Evolutionary conservation across 306 rosid species (phyloP), one percentile per base, ranked within the genome.

Genomic region (Vigna angularis): DNA sequence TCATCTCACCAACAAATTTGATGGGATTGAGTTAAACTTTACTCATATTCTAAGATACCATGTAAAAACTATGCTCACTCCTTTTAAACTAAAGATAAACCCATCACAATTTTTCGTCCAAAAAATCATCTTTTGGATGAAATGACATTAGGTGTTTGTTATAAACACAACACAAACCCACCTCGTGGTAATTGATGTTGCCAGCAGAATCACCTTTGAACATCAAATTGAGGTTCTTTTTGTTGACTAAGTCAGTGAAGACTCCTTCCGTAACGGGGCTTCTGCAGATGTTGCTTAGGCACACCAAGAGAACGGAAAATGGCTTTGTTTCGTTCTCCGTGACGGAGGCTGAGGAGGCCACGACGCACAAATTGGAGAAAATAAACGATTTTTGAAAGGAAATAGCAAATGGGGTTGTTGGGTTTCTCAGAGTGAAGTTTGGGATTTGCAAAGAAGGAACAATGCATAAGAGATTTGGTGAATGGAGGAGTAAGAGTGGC

Each of bases 261-360:
- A 95, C 93, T 3, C 98, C 98, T 85, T 93, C 97, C 3, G 93
- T 98, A 68, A 97, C 93, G n/a, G 96, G 97, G 91, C 98, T 95
- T 65, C 98, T 84, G 78, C 98, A 92, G 26, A 95, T 91, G 86
- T 95, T 95, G 70, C 98, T 98, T 7, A 92, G 80, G 74, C 98
- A 95, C 32, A 89, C 98, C 14, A 92, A 92, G 61, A 88, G 90
- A 51, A 95, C 90, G 1, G 90, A 85, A 85, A 92, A 87, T 47
- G 91, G 93, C 75, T 88, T 87, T 1, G 79, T 82, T 26, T 74
- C 81, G 1, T 86, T 38, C 22, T 69, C 87, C 8, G 84, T 18
- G 86, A 76, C 57, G 5, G 89, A n/a, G 61, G 89, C 59, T 61
- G 89, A 77, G 9, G 89, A 81, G 8, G 93, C 86, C 94, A 90